A percentile compares a stretch with the other conserved stretches of the same genome.
Conservation (phyloP, 768 basidiomycete genomes). For the Sporobolomyces phaffii region DNA sequence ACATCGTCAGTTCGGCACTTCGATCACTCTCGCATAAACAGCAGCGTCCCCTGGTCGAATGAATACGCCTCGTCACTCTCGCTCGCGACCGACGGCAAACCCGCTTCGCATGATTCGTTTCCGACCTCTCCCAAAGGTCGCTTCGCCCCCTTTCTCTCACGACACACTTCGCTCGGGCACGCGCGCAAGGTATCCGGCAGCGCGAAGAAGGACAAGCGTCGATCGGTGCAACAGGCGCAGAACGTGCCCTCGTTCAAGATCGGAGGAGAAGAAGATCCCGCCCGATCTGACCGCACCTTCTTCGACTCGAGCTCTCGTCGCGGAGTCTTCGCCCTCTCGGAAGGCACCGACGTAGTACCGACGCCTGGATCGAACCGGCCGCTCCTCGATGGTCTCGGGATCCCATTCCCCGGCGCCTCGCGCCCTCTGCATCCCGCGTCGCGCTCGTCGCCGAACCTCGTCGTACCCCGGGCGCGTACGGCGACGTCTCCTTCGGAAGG, state of each 20-base stretch:
- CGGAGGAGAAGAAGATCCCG: background rate
- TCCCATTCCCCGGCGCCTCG: background rate
- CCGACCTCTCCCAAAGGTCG: conserved; percentile 24
- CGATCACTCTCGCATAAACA: conserved; percentile 17
- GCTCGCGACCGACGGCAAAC: background rate
- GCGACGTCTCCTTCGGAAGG: background rate
- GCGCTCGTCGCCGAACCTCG: background rate
- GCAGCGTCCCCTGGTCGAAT: background rate
- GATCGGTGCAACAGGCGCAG: background rate
- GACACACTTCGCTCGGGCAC: conserved; percentile 25
- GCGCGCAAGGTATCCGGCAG: conserved; percentile 1
- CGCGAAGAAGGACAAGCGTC: conserved; percentile 28
- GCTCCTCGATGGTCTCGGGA: conserved; percentile 10
- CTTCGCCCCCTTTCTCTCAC: conserved; percentile 18
- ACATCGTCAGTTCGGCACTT: conserved; percentile 40
- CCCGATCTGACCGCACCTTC: background rate
- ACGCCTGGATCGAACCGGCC: background rate
- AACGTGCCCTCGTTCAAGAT: conserved; percentile 5
- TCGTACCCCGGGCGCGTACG: background rate
- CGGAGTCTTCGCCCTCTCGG: conserved; percentile 11
- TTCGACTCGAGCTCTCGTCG: conserved; percentile 8
- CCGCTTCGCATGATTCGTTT: background rate
- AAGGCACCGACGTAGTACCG: background rate
- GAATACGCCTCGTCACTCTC: conserved; percentile 15
- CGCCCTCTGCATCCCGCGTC: background rate